Evolutionary conservation across 176 grass and related monocot genomes (phyloP).

Genomic region (Poa annua): DNA sequence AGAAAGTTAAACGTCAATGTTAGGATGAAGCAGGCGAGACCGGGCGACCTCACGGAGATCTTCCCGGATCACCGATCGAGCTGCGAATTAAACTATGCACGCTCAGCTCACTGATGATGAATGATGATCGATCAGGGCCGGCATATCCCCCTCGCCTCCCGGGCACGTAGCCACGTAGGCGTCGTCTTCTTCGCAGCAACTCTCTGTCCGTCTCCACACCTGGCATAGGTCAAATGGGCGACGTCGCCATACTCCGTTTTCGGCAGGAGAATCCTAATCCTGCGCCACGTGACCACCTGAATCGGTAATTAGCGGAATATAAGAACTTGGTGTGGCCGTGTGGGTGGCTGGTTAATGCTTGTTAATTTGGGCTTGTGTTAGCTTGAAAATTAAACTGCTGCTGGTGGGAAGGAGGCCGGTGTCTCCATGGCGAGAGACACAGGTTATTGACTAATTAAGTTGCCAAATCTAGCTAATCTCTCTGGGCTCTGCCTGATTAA

Average conservation of each 20-base stretch:
- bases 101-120: background rate
- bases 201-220: background rate
- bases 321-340: background rate
- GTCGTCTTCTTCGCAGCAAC: conserved; percentile 46
- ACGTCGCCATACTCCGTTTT: conserved; percentile 44
- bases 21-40: conserved; percentile 61
- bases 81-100: conserved; percentile 20
- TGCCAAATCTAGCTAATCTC: conserved; percentile 34
- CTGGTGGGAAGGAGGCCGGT: background rate
- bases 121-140: background rate
- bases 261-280: background rate
- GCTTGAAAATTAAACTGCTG: background rate
- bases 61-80: conserved; percentile 33
- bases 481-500: too few relatives aligned
- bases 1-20: conserved; percentile 50
- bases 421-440: conserved; percentile 39
- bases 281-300: conserved; percentile 30
- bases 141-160: background rate
- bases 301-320: background rate
- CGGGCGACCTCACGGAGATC: conserved; percentile 45
- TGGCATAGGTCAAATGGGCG: conserved; percentile 45
- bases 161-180: conserved; percentile 41
- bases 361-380: background rate
- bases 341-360: background rate
- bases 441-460: conserved; percentile 23